Conservation (phyloP, 2,329 filamentous ascomycete species). For the Ophiostoma triangulosporum region DNA sequence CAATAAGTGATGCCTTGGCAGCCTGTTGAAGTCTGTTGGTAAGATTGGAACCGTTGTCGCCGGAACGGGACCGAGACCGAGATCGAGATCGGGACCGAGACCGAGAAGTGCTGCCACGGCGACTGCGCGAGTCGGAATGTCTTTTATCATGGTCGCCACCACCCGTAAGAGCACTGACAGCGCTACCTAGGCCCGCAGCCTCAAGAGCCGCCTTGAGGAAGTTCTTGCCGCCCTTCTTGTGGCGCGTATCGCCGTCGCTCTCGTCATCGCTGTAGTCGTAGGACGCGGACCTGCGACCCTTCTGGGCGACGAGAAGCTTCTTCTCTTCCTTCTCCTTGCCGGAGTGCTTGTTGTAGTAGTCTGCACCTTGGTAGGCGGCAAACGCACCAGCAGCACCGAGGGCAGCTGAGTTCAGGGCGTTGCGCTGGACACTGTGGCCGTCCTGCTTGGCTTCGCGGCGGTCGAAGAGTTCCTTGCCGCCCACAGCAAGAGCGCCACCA, state of each 20-base stretch:
- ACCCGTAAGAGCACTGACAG: constrained; percentile 45
- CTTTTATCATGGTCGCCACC: constrained; percentile 25
- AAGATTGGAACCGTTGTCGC: constrained; percentile 31
- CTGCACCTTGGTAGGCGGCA: constrained; percentile 49
- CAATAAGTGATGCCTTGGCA: constrained; percentile 78
- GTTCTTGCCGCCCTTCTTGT: constrained; percentile 49
- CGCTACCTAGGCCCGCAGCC: constrained; percentile 47
- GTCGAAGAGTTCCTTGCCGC: constrained; percentile 53
- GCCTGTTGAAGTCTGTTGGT: constrained; percentile 64
- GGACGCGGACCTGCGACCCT: constrained; percentile 37
- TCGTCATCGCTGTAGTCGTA: constrained; percentile 49
- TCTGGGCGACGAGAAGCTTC: constrained; percentile 38
- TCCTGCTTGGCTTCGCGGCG: constrained; percentile 43
- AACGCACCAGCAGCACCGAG: constrained; percentile 50
- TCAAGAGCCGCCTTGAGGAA: constrained; percentile 50
- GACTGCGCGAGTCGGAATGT: constrained; percentile 30
- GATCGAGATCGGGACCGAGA: not conserved
- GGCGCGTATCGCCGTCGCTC: constrained; percentile 40
- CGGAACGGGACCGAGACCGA: constrained; percentile 26
- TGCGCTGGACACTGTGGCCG: constrained; percentile 37
- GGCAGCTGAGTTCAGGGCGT: constrained; percentile 44
- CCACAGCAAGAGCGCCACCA: constrained; percentile 49
- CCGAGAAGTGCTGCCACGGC: constrained; percentile 23
- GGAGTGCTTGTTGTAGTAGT: constrained; percentile 43
- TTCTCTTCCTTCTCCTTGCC: constrained; percentile 32